Conservation (phyloP, 2,329 filamentous ascomycete genomes). For the Ophidiomyces ophidiicola region DNA sequence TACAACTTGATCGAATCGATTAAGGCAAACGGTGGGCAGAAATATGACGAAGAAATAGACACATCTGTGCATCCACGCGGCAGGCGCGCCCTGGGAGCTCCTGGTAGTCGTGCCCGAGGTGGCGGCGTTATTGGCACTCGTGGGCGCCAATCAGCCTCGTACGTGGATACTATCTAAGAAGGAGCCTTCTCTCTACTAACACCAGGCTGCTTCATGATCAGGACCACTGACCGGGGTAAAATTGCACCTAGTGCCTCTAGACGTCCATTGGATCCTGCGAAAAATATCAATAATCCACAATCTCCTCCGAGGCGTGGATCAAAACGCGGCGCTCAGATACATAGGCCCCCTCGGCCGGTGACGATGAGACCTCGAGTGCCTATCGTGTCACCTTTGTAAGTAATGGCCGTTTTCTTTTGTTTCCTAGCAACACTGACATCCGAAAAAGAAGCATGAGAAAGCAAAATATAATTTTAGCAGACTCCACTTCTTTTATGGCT, state of each 20-base stretch:
- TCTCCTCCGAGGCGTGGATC: conserved; percentile 1
- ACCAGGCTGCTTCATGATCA: not conserved
- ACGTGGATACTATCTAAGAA: conserved; percentile 1
- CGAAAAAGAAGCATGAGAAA: conserved; percentile 9
- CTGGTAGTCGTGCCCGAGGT: conserved; percentile 17
- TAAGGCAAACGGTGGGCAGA: conserved; percentile 15
- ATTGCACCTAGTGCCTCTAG: not conserved
- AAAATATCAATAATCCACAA: conserved; percentile 10
- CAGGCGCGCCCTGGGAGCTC: conserved; percentile 2
- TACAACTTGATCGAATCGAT: conserved; percentile 19
- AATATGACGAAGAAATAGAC: conserved; percentile 5
- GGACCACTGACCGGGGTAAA: not conserved
- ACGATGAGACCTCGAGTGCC: conserved; percentile 12
- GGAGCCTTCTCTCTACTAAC: not conserved
- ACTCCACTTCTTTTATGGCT: conserved; percentile 16
- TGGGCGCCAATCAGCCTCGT: conserved; percentile 11
- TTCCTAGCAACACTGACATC: conserved; percentile 8
- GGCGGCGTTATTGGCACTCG: conserved; percentile 20
- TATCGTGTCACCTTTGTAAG: conserved; percentile 11
- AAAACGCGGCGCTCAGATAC: not conserved
- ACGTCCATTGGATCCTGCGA: conserved; percentile 11
- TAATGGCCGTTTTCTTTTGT: conserved; percentile 3
- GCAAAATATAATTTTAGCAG: conserved; percentile 14
- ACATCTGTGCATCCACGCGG: not conserved
- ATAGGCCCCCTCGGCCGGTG: conserved; percentile 4